phyloP scores from a whole-genome alignment of 305 asterid species.

The Nicotiana rustica region DNA sequence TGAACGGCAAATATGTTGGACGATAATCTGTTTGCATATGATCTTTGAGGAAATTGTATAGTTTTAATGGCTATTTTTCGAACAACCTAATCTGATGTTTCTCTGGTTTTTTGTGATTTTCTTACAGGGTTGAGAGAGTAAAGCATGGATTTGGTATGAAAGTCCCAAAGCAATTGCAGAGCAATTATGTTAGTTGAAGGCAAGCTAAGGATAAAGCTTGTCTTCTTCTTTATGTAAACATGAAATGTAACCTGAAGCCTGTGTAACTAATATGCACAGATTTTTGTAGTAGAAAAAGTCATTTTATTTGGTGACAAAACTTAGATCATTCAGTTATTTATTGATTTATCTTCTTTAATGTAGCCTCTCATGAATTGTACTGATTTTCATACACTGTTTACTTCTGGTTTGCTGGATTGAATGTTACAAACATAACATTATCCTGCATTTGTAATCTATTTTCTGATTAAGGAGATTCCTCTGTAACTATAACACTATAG shows the following conservation, averaged over 20 bases:
- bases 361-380: background rate
- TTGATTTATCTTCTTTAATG: conserved; percentile 29
- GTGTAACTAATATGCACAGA: conserved; percentile 29
- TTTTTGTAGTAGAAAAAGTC: background rate
- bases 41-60: conserved; percentile 2
- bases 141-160: conserved; percentile 92
- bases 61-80: background rate
- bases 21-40: background rate
- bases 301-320: background rate
- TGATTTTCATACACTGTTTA: background rate
- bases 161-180: conserved; percentile 63
- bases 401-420: background rate
- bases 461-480: background rate
- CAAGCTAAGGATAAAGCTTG: background rate
- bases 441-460: background rate
- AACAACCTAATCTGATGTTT: background rate
- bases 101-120: conserved; percentile 9
- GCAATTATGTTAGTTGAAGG: conserved; percentile 41
- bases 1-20: background rate
- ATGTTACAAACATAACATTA: background rate
- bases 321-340: conserved; percentile 23
- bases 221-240: background rate
- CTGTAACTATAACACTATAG: background rate
- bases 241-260: background rate
- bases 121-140: conserved; percentile 75